These are phyloP conservation scores for Ustilago sp. DNA, from an alignment of 1,284 basidiomycete genomes.

Conservation along the genomic window DNA sequence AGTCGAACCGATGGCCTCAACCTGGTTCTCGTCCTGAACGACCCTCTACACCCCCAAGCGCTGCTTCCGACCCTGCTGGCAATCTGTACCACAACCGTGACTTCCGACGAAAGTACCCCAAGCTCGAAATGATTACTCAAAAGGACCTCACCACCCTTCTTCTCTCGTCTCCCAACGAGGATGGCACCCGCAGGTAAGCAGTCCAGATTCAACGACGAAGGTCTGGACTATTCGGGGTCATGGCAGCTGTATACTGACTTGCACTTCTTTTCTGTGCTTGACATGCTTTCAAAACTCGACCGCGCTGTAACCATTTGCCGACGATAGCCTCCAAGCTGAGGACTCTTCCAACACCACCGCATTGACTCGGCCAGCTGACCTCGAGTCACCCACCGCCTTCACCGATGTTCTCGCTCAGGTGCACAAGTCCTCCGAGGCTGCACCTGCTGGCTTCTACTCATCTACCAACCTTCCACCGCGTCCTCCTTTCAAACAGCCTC, in stretches of 20 bases:
- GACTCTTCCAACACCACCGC: constrained; percentile 56
- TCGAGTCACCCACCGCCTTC: constrained; percentile 66
- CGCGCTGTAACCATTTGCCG: not conserved
- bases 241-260: not conserved
- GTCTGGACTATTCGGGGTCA: not conserved
- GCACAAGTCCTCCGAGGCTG: constrained; percentile 51
- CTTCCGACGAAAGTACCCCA: constrained; percentile 88
- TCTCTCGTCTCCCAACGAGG: constrained; percentile 79
- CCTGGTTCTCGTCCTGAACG: constrained; percentile 87
- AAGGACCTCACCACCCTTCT: constrained; percentile 76
- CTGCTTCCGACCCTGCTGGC: constrained; percentile 56
- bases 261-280: not conserved
- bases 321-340: constrained; percentile 54
- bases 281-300: not conserved
- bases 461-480: constrained; percentile 62
- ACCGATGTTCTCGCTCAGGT: constrained; percentile 67
- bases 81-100: constrained; percentile 88
- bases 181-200: constrained; percentile 66
- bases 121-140: constrained; percentile 73
- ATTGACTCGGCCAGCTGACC: constrained; percentile 62
- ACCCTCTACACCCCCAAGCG: constrained; percentile 88
- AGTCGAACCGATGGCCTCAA: constrained; percentile 82
- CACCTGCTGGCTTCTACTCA: constrained; percentile 55
- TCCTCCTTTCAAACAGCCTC: constrained; percentile 65
- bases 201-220: not conserved